Base-by-base conservation (phyloP, 2,329 filamentous ascomycete species). In the Sarocladium oryzae region DNA sequence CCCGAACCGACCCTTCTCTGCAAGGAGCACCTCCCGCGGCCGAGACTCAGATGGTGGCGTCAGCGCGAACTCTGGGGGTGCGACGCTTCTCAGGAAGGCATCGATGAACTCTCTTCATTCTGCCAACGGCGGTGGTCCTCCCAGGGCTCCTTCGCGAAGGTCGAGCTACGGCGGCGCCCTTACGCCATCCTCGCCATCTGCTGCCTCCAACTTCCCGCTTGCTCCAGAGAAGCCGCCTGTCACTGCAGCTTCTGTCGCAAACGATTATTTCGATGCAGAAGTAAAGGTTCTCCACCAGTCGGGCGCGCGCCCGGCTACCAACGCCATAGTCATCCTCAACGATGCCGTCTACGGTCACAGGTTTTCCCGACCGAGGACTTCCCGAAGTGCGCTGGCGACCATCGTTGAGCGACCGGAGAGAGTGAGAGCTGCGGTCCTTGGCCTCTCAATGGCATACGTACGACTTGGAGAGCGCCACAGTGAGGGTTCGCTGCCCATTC, bases 271-370 rank as follows among this genome's bases (percentile, higher is more conserved):
- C 62, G 73, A 75, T 55, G 79, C 77, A 54, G 89, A 95, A 63
- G 67, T 95, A 28, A 74, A 79, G 15, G 67, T 76, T 6, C 84
- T 89, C 60, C 78, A 84, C 52, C 62, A 63, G 2, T 64, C 62
- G 62, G 2, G 64, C 69, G 66, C 67, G 8, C 62, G 67, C 23
- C 57, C 69, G 30, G 16, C 18, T 9, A 68, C 78, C 10, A 74
- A 90, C 54, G 89, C 89, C 0, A 70, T 95, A 4, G 90, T 97
- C 43, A 78, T 99, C 26, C 72, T 99, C 2, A 90, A 97, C 61
- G 93, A 99, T 70, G 85, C 87, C 50, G 96, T 92, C 68, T 99
- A 97, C 65, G 91, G 92, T 21, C 93, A 99, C 69, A 85, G 90
- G 20, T 99, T 84, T 67, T 89, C 91, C 10, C 80, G 93, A 40